A percentile compares a stretch with the other conserved stretches of the same genome.
phyloP scores from a whole-genome alignment of 495 filamentous ascomycete genomes.

The Wilcoxina mikolae region DNA sequence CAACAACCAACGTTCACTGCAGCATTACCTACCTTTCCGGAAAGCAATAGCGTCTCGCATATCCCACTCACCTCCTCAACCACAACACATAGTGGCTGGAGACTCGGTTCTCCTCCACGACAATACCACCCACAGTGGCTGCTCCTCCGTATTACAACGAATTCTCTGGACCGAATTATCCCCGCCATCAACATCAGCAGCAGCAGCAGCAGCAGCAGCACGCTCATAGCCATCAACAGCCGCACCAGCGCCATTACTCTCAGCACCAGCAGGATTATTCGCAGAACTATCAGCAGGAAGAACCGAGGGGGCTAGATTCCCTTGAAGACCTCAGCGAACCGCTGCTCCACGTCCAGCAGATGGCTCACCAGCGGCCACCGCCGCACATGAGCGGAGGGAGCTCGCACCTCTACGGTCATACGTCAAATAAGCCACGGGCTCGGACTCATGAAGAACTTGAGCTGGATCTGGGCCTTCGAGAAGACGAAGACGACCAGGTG shows the following conservation, averaged over 20 bases:
- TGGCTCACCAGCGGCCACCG: slow-evolving; percentile 29
- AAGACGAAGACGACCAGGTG: slow-evolving; percentile 27
- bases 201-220: slow-evolving; percentile 12
- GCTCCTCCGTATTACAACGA: slow-evolving; percentile 27
- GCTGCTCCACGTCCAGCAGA: slow-evolving; percentile 27
- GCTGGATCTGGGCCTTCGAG: slow-evolving; percentile 25
- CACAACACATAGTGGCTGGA: slow-evolving; percentile 6
- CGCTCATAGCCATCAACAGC: background rate
- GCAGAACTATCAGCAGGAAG: slow-evolving; percentile 15
- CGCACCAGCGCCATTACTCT: background rate
- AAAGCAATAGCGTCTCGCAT: too few species aligned
- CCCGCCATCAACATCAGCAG: slow-evolving; percentile 10
- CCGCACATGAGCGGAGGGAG: slow-evolving; percentile 27
- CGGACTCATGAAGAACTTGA: slow-evolving; percentile 30
- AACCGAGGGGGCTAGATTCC: slow-evolving; percentile 27
- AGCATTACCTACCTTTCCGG: background rate
- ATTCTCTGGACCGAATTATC: slow-evolving; percentile 23
- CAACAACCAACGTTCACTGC: background rate
- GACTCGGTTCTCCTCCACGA: slow-evolving; percentile 5
- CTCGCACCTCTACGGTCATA: slow-evolving; percentile 24
- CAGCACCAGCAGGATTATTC: background rate
- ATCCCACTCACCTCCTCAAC: too few species aligned
- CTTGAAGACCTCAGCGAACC: slow-evolving; percentile 28
- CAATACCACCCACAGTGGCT: slow-evolving; percentile 26
- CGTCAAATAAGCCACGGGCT: slow-evolving; percentile 26